Evolutionary conservation across 2,329 filamentous ascomycete species (phyloP).

Genomic region (Phoma sp.): DNA sequence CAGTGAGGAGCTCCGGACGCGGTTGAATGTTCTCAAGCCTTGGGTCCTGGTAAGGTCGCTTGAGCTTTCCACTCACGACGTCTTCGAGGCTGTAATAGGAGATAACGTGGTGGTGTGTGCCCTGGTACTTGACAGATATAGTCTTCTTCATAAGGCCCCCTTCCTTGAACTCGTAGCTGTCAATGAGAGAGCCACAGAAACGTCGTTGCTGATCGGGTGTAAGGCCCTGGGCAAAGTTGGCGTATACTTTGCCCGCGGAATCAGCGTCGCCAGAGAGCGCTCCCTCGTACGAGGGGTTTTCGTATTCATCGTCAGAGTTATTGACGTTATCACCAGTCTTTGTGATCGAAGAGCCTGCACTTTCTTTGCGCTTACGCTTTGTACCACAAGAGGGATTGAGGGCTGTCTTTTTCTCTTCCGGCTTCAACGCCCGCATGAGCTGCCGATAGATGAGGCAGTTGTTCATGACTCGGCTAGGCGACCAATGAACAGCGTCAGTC

Average conservation of each 20-base stretch:
- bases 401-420: slow-evolving; percentile 46
- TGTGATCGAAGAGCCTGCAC: slow-evolving; percentile 30
- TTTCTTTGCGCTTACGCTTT: slow-evolving; percentile 48
- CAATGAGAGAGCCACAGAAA: slow-evolving; percentile 82
- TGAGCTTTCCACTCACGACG: slow-evolving; percentile 56
- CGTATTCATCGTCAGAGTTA: slow-evolving; percentile 44
- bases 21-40: slow-evolving; percentile 44
- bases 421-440: slow-evolving; percentile 54
- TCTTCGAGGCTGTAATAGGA: slow-evolving; percentile 88
- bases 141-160: slow-evolving; percentile 90
- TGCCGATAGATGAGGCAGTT: slow-evolving; percentile 89
- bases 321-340: slow-evolving; percentile 39
- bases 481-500: slow-evolving; percentile 93
- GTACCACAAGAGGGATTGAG: slow-evolving; percentile 44
- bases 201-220: slow-evolving; percentile 60
- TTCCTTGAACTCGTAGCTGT: slow-evolving; percentile 86
- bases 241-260: slow-evolving; percentile 41
- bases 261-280: slow-evolving; percentile 30
- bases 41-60: slow-evolving; percentile 44
- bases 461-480: slow-evolving; percentile 81
- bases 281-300: slow-evolving; percentile 34
- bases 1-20: slow-evolving; percentile 40
- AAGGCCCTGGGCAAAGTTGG: slow-evolving; percentile 47
- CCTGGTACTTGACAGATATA: slow-evolving; percentile 77
- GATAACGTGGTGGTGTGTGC: slow-evolving; percentile 82